These are phyloP conservation scores for Quercus phellos DNA, from an alignment of 331 rosid genomes.

Conservation along the genomic window DNA sequence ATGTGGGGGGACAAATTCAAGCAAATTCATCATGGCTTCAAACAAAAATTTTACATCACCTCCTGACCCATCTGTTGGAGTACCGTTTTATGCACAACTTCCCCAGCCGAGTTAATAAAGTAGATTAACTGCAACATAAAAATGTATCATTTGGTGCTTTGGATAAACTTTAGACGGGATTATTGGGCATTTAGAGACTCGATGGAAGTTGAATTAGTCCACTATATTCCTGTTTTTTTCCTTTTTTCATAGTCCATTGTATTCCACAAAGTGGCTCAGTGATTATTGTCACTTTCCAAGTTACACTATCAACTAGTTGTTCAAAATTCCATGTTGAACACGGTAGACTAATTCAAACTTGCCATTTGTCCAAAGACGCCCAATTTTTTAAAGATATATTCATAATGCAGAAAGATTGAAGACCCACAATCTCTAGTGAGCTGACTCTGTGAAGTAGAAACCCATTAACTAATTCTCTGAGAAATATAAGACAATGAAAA, in stretches of 20 bases:
- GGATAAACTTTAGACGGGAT: background rate
- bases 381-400: background rate
- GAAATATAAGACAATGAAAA: background rate
- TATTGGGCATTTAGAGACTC: background rate
- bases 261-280: background rate
- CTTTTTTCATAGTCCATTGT: background rate
- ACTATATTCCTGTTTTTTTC: too few relatives aligned
- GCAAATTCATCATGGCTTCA: background rate
- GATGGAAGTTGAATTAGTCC: background rate
- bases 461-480: conserved; percentile 39
- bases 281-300: background rate
- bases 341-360: background rate
- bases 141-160: conserved; percentile 11
- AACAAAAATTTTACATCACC: conserved; percentile 22
- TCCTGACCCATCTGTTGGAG: conserved; percentile 47
- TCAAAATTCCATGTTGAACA: background rate
- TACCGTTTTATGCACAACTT: conserved; percentile 32
- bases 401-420: conserved; percentile 9
- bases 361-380: background rate
- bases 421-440: conserved; percentile 43
- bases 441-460: conserved; percentile 55
- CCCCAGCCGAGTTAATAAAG: conserved; percentile 36
- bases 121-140: conserved; percentile 34
- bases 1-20: background rate
- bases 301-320: background rate